These are phyloP conservation scores for Hypericum perforatum DNA, from an alignment of 345 rosid genomes.

Conservation along the genomic window DNA sequence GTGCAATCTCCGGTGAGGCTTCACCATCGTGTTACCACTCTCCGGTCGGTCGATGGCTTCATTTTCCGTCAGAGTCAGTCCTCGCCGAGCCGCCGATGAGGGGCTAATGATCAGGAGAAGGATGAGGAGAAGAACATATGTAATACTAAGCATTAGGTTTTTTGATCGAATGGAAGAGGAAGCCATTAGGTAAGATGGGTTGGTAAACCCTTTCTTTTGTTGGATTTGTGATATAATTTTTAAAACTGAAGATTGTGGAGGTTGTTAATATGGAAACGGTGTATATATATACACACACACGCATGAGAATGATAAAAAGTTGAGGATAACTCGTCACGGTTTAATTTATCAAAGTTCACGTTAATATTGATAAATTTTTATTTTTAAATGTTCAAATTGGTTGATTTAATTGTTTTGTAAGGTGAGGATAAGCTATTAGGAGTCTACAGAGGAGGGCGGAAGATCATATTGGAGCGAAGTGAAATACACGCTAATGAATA, in stretches of 20 bases:
- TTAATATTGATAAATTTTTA: no score
- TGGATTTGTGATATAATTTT: no score
- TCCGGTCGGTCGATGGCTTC: slow-evolving; percentile 7
- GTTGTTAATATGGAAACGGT: no score
- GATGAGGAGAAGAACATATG: slow-evolving; percentile 17
- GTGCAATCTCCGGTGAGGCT: slow-evolving; percentile 17
- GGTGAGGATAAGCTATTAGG: slow-evolving; percentile 10
- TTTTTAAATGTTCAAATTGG: no score
- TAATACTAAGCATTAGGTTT: slow-evolving; percentile 7
- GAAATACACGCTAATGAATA: slow-evolving; percentile 33
- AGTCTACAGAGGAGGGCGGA: slow-evolving; percentile 7
- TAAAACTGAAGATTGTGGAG: no score
- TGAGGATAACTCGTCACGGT: no score
- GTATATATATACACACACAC: no score
- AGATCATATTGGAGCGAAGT: slow-evolving; percentile 17
- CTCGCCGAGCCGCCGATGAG: slow-evolving; percentile 23
- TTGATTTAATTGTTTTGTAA: not conserved
- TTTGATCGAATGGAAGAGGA: slow-evolving; percentile 13
- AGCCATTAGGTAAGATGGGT: not conserved
- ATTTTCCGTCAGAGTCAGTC: slow-evolving; percentile 9
- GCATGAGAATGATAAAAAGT: no score
- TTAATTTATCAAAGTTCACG: no score
- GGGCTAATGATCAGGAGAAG: slow-evolving; percentile 26
- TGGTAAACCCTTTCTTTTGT: no score
- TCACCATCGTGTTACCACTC: not conserved